Percentiles rank a stretch among this genome's conserved stretches.
phyloP scores from a whole-genome alignment of 2,329 filamentous ascomycete genomes.

The Cercospora sojina region DNA sequence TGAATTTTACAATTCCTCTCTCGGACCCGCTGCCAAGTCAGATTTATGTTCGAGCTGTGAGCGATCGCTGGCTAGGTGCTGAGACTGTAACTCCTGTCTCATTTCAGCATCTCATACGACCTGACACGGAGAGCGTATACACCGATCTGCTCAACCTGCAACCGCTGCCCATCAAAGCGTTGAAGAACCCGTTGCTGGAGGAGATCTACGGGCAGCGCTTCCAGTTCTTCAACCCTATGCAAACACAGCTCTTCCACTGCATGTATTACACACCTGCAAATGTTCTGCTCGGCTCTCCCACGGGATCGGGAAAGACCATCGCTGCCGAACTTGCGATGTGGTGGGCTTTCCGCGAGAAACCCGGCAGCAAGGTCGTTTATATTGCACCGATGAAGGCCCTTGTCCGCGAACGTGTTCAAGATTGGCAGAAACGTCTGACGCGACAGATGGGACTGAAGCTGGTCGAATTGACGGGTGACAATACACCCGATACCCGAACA shows the following conservation, averaged over 20 bases:
- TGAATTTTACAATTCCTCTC: conserved; percentile 95
- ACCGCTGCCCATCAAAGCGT: conserved; percentile 78
- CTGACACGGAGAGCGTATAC: conserved; percentile 96
- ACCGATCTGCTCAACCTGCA: conserved; percentile 91
- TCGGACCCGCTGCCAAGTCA: conserved; percentile 91
- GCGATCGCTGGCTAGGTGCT: conserved; percentile 92
- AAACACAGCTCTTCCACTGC: conserved; percentile 96
- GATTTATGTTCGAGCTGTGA: conserved; percentile 92
- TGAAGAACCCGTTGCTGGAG: conserved; percentile 84
- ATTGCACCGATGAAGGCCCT: conserved; percentile 99
- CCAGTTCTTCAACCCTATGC: conserved; percentile 98
- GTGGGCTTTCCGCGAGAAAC: conserved; percentile 95
- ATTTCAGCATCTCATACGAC: conserved; percentile 95
- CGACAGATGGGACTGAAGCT: conserved; percentile 81
- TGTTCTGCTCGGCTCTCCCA: conserved; percentile 90
- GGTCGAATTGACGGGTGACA: conserved; percentile 95
- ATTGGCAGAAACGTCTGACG: conserved; percentile 84
- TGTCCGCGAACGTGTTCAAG: conserved; percentile 91
- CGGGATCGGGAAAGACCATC: conserved; percentile 95
- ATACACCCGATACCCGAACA: conserved; percentile 92
- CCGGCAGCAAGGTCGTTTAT: conserved; percentile 96
- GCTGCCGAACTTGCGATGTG: conserved; percentile 97
- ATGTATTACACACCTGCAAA: conserved; percentile 91
- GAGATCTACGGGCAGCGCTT: conserved; percentile 87
- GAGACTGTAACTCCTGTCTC: conserved; percentile 95